Base-by-base conservation (phyloP, 345 rosid species). In the Euphorbia peplus region DNA sequence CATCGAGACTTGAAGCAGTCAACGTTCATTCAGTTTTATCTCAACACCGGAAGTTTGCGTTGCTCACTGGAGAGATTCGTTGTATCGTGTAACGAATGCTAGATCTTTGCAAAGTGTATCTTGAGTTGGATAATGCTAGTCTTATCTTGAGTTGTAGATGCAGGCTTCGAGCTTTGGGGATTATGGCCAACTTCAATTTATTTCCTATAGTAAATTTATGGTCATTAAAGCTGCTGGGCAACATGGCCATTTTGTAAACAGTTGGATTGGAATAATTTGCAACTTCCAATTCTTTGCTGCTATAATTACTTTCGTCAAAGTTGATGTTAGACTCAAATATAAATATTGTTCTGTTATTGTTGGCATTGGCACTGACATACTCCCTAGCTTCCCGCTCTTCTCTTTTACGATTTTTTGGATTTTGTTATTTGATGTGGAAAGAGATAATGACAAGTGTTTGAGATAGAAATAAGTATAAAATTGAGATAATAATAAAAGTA, bases 31-130 rank as follows among this genome's bases (percentile, higher is more conserved):
- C 84, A 7, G 73, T 90, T 68, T 74, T 91, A 81, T 88, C 96
- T 13, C 93, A 87, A 81, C 97, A 91, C 82, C 82, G 93, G 44
- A 86, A 88, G 75, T 85, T 73, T 22, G 90, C 89, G 51, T 37
- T 95, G 84, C 82, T 72, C 22, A 90, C 96, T 0, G 98, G 90
- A 69, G 95, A 93, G 68, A 91, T 91, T 65, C 82, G 96, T 22
- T 66, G 76, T 3, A 74, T 90, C 68, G 18, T 78, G 64, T 86
- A 78, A 70, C 24, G 10, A 60, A 21, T 10, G 24, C 59, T n/a
- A n/a, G n/a, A n/a, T 13, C 51, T 12, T 46, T 26, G 30, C 37
- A 15, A 18, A 1, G 29, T 69, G 48, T 4, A 6, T 19, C 22
- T 32, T 64, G 32, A 3, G 63, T 48, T 48, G 44, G 30, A 10